phyloP scores from a whole-genome alignment of 176 grass and related monocot genomes.

The Ensete ventricosum region DNA sequence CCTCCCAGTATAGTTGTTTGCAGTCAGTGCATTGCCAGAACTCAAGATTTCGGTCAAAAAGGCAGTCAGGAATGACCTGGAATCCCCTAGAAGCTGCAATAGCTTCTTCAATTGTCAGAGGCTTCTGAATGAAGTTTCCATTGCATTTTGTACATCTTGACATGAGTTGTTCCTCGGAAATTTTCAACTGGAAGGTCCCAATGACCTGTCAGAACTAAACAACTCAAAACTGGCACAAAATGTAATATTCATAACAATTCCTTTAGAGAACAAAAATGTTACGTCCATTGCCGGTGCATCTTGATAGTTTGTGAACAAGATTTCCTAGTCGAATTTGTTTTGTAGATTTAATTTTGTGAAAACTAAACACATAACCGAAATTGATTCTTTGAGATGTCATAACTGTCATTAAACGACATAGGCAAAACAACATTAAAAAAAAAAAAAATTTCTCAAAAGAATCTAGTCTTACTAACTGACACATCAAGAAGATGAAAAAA shows the following conservation, averaged over 20 bases:
- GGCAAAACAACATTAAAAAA: background rate
- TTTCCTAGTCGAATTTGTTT: background rate
- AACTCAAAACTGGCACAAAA: conserved; percentile 6
- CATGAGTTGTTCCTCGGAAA: conserved; percentile 78
- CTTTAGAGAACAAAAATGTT: background rate
- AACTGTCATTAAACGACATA: too few relatives aligned
- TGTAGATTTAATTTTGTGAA: background rate
- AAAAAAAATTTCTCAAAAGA: background rate
- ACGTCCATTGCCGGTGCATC: background rate
- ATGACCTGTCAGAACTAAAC: conserved; percentile 57
- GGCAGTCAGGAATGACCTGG: conserved; percentile 73
- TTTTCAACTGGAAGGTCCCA: conserved; percentile 76
- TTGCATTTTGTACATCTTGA: conserved; percentile 98
- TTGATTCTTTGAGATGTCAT: too few relatives aligned
- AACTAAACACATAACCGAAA: too few relatives aligned
- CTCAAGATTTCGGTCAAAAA: conserved; percentile 82
- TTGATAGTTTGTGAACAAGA: background rate
- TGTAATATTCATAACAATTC: background rate
- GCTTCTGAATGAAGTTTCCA: conserved; percentile 94
- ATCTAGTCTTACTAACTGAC: too few relatives aligned
- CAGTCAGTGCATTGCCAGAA: conserved; percentile 96
- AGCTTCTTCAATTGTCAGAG: conserved; percentile 71
- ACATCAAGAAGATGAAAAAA: background rate
- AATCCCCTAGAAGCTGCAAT: conserved; percentile 87
- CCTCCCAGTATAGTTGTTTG: conserved; percentile 98